Evolutionary conservation across 768 basidiomycete genomes (phyloP).

Genomic region (Cytidiella melzeri): DNA sequence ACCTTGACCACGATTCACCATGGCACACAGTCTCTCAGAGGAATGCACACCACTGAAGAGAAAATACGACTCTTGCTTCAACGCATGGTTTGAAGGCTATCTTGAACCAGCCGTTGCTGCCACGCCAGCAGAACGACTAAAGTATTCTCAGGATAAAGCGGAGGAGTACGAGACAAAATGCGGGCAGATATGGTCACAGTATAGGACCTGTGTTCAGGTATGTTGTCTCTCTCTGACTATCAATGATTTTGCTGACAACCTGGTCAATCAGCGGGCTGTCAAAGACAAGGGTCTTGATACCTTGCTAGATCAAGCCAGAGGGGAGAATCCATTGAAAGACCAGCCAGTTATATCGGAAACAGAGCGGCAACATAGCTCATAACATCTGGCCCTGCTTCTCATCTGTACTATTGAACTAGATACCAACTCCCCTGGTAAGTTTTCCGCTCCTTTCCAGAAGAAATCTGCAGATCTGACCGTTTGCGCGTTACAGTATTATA

Average conservation of each 20-base stretch:
- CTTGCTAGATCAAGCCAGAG: constrained; percentile 65
- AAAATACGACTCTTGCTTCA: constrained; percentile 91
- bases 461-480: too few relatives aligned
- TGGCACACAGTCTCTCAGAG: constrained; percentile 77
- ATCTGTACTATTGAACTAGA: constrained; percentile 2
- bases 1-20: constrained; percentile 19
- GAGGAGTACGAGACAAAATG: constrained; percentile 85
- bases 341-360: constrained; percentile 38
- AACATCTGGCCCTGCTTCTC: not conserved
- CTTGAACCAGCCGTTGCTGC: constrained; percentile 67
- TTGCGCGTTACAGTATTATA: constrained; percentile 1
- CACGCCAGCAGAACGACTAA: constrained; percentile 42
- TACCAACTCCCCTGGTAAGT: constrained; percentile 3
- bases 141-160: constrained; percentile 71
- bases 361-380: constrained; percentile 11
- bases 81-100: constrained; percentile 96
- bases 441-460: too few relatives aligned
- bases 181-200: constrained; percentile 75
- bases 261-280: constrained; percentile 58
- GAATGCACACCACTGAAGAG: constrained; percentile 89
- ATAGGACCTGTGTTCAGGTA: constrained; percentile 81
- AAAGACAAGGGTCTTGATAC: constrained; percentile 71
- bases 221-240: not conserved
- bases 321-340: constrained; percentile 42
- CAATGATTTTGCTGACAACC: not conserved